Percentiles rank a stretch among this genome's conserved stretches.
Evolutionary conservation across 2,329 filamentous ascomycete genomes (phyloP).

Genomic region (Trichoderma lentiforme): DNA sequence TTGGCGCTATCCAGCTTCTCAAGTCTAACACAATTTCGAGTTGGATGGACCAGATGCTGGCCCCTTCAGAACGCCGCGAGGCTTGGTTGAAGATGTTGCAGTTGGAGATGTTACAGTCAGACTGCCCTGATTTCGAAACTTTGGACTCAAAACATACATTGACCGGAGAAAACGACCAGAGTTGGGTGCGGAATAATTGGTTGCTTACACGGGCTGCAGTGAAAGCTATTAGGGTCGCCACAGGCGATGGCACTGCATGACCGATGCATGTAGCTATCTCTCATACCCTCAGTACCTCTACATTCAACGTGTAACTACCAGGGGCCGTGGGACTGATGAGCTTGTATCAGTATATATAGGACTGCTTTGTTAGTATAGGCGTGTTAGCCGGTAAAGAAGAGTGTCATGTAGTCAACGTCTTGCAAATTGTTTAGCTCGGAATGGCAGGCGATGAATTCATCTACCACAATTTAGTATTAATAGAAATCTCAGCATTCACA

Average conservation of each 20-base stretch:
- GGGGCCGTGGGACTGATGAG: background rate
- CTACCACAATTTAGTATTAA: background rate
- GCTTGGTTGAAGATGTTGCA: background rate
- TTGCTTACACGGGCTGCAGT: background rate
- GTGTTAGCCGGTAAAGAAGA: background rate
- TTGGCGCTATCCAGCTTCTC: background rate
- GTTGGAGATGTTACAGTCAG: background rate
- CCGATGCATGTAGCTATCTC: no score
- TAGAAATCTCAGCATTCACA: background rate
- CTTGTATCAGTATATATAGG: background rate
- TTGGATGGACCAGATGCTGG: background rate
- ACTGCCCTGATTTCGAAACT: background rate
- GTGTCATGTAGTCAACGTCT: background rate
- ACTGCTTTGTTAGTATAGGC: background rate
- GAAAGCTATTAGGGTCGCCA: background rate
- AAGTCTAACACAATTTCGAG: background rate
- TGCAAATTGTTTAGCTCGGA: background rate
- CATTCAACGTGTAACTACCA: background rate
- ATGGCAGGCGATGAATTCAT: background rate
- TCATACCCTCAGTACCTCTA: background rate
- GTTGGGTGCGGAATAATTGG: background rate
- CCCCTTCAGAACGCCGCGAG: background rate
- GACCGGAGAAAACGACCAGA: background rate
- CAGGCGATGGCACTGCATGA: background rate
- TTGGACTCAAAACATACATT: background rate